These are phyloP conservation scores for Annulohypoxylon maeteangense DNA, from an alignment of 495 filamentous ascomycete species.

Conservation along the genomic window DNA sequence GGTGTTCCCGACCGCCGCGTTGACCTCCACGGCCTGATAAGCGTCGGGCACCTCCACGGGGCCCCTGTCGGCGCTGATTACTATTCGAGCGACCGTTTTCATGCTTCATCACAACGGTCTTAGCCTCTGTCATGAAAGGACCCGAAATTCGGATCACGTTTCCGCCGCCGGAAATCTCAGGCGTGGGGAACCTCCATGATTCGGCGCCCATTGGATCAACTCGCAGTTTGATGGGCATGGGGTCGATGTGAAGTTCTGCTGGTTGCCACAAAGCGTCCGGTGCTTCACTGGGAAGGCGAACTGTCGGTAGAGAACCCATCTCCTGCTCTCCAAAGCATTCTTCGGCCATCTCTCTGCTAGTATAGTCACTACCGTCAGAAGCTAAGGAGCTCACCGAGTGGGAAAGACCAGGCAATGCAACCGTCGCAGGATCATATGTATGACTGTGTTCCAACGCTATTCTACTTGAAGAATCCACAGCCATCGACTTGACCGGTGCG, in stretches of 20 bases:
- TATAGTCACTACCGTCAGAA: constrained; percentile 54
- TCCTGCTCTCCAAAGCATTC: constrained; percentile 87
- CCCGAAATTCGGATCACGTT: constrained; percentile 56
- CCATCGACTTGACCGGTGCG: constrained; percentile 64
- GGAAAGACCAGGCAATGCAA: constrained; percentile 64
- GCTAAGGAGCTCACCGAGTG: constrained; percentile 29
- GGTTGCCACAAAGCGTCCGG: constrained; percentile 64
- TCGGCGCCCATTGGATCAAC: constrained; percentile 53
- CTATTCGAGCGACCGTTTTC: constrained; percentile 52
- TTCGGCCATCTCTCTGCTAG: constrained; percentile 71
- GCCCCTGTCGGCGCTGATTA: constrained; percentile 58
- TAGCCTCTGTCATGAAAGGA: constrained; percentile 55
- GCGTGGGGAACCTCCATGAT: constrained; percentile 51
- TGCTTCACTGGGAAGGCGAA: constrained; percentile 71
- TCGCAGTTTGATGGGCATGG: constrained; percentile 52
- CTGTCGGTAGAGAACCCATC: constrained; percentile 77
- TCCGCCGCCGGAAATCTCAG: constrained; percentile 52
- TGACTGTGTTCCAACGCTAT: constrained; percentile 66
- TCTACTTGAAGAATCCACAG: constrained; percentile 68
- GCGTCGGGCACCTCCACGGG: constrained; percentile 44
- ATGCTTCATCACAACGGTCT: constrained; percentile 53
- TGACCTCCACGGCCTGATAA: constrained; percentile 40
- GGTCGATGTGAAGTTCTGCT: constrained; percentile 41
- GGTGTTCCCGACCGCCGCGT: constrained; percentile 43
- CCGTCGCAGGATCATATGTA: constrained; percentile 63